A percentile compares a stretch with the other conserved stretches of the same genome.
phyloP scores from a whole-genome alignment of 176 grass and related monocot genomes.

The Musa schizocarpa region DNA sequence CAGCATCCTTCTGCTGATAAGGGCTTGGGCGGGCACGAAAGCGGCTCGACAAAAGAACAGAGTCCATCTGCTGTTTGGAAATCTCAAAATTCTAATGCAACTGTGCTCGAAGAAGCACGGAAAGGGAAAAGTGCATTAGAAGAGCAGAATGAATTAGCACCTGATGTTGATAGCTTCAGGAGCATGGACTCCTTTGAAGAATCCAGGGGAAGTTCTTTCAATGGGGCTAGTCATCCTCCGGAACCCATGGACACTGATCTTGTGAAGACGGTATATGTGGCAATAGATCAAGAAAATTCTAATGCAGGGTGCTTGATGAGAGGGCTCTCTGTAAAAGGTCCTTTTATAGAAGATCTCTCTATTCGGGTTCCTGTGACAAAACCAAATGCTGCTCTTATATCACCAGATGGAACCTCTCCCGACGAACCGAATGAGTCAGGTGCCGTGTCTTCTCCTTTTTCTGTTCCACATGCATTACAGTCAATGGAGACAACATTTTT shows the following conservation, averaged over 20 bases:
- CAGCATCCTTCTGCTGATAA: neutral
- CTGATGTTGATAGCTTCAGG: constrained; percentile 66
- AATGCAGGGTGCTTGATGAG: constrained; percentile 40
- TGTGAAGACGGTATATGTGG: constrained; percentile 85
- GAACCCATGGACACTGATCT: constrained; percentile 89
- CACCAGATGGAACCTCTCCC: constrained; percentile 29
- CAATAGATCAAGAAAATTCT: constrained; percentile 62
- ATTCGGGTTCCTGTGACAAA: constrained; percentile 43
- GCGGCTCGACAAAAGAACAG: neutral
- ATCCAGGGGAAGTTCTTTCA: constrained; percentile 57
- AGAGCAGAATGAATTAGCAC: constrained; percentile 49
- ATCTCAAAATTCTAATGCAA: constrained; percentile 24
- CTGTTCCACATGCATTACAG: constrained; percentile 26
- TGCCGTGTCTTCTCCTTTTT: constrained; percentile 26
- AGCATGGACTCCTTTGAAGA: constrained; percentile 69
- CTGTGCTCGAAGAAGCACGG: constrained; percentile 40
- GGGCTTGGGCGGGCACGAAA: neutral
- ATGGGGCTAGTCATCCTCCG: constrained; percentile 66
- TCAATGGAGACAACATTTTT: constrained; percentile 30
- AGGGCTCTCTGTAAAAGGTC: constrained; percentile 56
- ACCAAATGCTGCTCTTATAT: constrained; percentile 23
- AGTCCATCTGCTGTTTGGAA: neutral
- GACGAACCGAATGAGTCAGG: constrained; percentile 37
- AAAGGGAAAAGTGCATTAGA: constrained; percentile 52
- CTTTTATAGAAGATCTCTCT: constrained; percentile 65